These are phyloP conservation scores for Coemansia sp. DNA, from an alignment of 192 early-diverging fungal genomes.

Conservation along the genomic window DNA sequence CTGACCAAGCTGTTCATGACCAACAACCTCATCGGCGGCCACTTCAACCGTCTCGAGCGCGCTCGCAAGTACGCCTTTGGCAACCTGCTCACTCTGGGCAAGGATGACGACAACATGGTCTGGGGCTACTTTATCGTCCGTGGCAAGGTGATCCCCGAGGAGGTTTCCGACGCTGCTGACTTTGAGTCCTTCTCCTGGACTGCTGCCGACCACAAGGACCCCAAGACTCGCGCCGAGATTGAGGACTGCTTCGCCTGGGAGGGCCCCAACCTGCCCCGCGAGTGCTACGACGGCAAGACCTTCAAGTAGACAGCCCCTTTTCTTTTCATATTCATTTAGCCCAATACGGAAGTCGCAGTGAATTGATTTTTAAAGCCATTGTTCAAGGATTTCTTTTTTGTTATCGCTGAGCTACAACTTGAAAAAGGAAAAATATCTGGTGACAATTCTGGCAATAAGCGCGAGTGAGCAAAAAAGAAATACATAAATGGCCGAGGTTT, in stretches of 20 bases:
- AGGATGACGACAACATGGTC: conserved; percentile 87
- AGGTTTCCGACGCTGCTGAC: conserved; percentile 82
- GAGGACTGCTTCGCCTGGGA: conserved; percentile 89
- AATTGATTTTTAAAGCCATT: no score
- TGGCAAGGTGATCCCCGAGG: conserved; percentile 79
- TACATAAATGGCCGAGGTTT: no score
- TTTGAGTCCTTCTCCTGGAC: conserved; percentile 87
- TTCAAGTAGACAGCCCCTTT: conserved; percentile 65
- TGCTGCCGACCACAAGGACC: conserved; percentile 72
- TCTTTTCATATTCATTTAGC: no score
- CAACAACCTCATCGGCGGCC: conserved; percentile 92
- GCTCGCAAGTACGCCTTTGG: conserved; percentile 97
- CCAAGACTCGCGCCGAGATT: conserved; percentile 61
- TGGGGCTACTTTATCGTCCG: conserved; percentile 94
- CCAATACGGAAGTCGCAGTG: no score
- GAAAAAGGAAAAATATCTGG: no score
- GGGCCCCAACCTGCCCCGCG: conserved; percentile 71
- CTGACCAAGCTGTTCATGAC: conserved; percentile 89
- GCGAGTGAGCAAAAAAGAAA: no score
- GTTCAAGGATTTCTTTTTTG: no score
- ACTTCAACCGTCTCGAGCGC: conserved; percentile 89
- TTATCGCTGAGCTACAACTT: no score
- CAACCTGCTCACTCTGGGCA: conserved; percentile 78
- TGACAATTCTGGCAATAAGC: no score
- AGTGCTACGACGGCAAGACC: conserved; percentile 84